Evolutionary conservation across 2,329 filamentous ascomycete genomes (phyloP), one percentile per base, ranked within the genome.

Genomic region (Rutstroemia sp.): DNA sequence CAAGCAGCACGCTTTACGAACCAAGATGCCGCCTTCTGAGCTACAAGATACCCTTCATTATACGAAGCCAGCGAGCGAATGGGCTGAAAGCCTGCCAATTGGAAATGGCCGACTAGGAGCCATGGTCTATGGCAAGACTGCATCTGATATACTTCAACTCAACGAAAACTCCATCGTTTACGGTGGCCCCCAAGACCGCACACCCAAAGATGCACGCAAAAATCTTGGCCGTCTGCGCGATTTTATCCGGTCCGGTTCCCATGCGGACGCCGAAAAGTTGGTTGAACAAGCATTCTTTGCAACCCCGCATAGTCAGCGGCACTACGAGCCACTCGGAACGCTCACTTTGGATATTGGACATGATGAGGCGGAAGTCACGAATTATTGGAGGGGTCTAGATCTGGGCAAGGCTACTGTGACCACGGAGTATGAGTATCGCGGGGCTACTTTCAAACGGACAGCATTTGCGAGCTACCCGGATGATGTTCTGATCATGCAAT

Each of bases 91-190:
- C 25, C 66, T 79, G 1, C 76, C 76, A 2, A 68, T 79, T 49
- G 76, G 77, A 9, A 79, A 79, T 62, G 77, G 77, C 21, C 71
- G 76, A 49, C 60, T 71, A 14, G 69, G 69, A 5, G 69, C 66
- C 30, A 77, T 78, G 74, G 65, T 77, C 9, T 74, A 76, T 63
- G 75, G 76, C 25, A 69, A 72, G 23, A 72, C 73, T 4, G 62
- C 67, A 30, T 74, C 68, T 4, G 76, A 79, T 58, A 65, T 73
- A 14, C 63, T 78, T 4, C 71, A 73, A 47, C 65, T 79, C 27
- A 79, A 78, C 50, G 76, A 78, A 59, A 74, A 78, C 58, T 75
- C 73, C 2, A 70, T 75, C 2, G 76, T 73, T 73, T 76, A 75
- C 63, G 75, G 75, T 53, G 74, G 73, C 10, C 70, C 68, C 5